Evolutionary conservation across 2,329 filamentous ascomycete genomes (phyloP), one percentile per base, ranked within the genome.

Genomic region (Colletotrichum tanaceti): DNA sequence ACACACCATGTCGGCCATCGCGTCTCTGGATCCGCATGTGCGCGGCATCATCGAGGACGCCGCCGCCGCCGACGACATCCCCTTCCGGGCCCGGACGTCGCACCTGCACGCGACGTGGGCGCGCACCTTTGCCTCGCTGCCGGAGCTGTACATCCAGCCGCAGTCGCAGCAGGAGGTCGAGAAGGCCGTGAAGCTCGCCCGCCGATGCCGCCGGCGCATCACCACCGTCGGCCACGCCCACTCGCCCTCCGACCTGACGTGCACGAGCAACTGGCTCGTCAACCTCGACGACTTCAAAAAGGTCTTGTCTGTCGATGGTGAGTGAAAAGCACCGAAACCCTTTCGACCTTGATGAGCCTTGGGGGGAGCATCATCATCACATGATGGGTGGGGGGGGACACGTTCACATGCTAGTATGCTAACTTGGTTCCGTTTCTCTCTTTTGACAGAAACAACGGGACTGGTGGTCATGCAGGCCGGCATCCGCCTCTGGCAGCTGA

Each of bases 51-150:
- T 80, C 58, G 70, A 73, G n/a, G 63, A 71, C 53, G 73, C 74
- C 62, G 70, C 71, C 62, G 70, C 71, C 63, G 62, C 55, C 18
- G 79, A 82, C 64, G 76, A 75, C 53, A 74, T 96, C 47, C 89
- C 93, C 52, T 97, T 98, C 82, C 92, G 91, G 78, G 92, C 93
- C 6, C 86, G 85, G 66, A 83, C 87, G 68, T 84, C 87, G 63
- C 90, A 98, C 79, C 81, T 90, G 58, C 96, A 98, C 82, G 90
- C 91, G 75, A 99, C 96, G 32, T 99, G 96, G 96, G 96, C 96
- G 50, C 91, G 91, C 76, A 98, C 96, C 53, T 98, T 97, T 82
- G 90, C 92, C 75, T 96, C 91, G 60, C 87, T 90, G 32, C 96
- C 96, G 3, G 94, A 98, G 83, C 89, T 98, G 69, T 98, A 95